phyloP scores from a whole-genome alignment of 2,329 filamentous ascomycete species.

The Arthrobotrys musiformis region DNA sequence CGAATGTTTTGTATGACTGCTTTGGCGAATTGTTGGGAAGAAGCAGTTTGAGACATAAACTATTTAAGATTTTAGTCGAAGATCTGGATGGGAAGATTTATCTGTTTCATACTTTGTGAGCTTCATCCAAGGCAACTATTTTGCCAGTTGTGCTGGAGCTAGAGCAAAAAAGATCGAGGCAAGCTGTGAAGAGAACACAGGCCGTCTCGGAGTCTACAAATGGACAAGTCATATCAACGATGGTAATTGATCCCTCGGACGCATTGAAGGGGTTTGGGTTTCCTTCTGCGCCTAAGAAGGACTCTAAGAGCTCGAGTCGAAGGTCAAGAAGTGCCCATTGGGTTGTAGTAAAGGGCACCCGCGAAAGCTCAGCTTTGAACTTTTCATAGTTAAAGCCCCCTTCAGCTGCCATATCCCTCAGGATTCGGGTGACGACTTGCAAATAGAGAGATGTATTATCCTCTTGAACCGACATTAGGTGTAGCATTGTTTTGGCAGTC shows the following conservation, averaged over 20 bases:
- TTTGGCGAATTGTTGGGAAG: conserved; percentile 71
- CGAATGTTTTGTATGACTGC: conserved; percentile 73
- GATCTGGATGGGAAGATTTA: no score
- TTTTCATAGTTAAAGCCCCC: conserved; percentile 58
- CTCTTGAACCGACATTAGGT: conserved; percentile 59
- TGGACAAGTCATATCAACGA: conserved; percentile 78
- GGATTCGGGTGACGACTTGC: conserved; percentile 57
- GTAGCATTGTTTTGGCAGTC: conserved; percentile 58
- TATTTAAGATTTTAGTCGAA: not conserved
- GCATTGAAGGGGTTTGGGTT: conserved; percentile 49
- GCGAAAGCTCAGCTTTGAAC: conserved; percentile 56
- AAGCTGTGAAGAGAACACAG: conserved; percentile 78
- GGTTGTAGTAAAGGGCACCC: conserved; percentile 30
- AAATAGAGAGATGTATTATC: conserved; percentile 58
- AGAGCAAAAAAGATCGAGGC: conserved; percentile 74
- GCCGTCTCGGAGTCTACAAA: conserved; percentile 75
- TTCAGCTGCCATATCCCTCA: conserved; percentile 59
- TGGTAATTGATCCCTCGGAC: conserved; percentile 69
- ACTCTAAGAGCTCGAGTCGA: conserved; percentile 59
- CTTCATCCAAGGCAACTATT: conserved; percentile 78
- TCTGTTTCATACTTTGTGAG: conserved; percentile 69
- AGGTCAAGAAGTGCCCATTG: conserved; percentile 58
- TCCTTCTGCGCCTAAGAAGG: conserved; percentile 57
- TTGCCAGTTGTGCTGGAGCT: conserved; percentile 62
- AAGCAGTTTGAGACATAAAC: conserved; percentile 62